Percentiles rank a stretch among this genome's conserved stretches.
Conservation (phyloP, 106 monocot genomes). For the Dioscorea alata region DNA sequence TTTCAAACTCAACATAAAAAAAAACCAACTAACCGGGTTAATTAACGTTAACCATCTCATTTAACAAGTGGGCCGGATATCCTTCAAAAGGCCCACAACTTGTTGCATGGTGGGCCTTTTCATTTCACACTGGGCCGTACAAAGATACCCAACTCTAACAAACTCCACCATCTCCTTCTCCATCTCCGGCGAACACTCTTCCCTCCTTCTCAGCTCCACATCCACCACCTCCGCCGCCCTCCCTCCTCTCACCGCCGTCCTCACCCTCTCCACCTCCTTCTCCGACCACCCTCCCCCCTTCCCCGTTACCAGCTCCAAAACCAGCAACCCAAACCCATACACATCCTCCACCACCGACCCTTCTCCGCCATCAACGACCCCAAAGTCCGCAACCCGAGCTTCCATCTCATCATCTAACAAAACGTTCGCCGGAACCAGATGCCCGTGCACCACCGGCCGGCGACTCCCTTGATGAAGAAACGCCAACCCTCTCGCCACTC, state of each 20-base stretch:
- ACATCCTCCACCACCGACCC: conserved; percentile 51
- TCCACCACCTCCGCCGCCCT: conserved; percentile 36
- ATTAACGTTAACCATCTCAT: too few species aligned
- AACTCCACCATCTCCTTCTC: conserved; percentile 57
- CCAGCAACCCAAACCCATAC: conserved; percentile 59
- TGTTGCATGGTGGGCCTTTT: conserved; percentile 85
- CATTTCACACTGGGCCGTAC: conserved; percentile 49
- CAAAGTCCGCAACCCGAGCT: conserved; percentile 56
- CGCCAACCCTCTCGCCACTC: conserved; percentile 71
- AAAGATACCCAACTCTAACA: conserved; percentile 60
- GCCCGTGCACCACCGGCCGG: conserved; percentile 58
- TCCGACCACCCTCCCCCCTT: conserved; percentile 25
- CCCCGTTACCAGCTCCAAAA: conserved; percentile 79
- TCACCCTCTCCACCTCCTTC: conserved; percentile 29
- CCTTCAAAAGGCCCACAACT: conserved; percentile 80
- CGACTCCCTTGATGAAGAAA: conserved; percentile 91
- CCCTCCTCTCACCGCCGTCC: conserved; percentile 39
- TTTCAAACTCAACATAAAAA: too few species aligned
- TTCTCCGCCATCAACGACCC: neutral
- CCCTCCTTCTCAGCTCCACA: conserved; percentile 14
- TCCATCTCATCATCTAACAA: conserved; percentile 70
- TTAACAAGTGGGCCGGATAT: conserved; percentile 30
- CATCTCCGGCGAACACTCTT: conserved; percentile 16
- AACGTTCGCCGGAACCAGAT: conserved; percentile 52
- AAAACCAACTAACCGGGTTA: too few species aligned